Evolutionary conservation across 2,329 filamentous ascomycete species (phyloP), one percentile per base, ranked within the genome.

Genomic region (Colletotrichum scovillei): DNA sequence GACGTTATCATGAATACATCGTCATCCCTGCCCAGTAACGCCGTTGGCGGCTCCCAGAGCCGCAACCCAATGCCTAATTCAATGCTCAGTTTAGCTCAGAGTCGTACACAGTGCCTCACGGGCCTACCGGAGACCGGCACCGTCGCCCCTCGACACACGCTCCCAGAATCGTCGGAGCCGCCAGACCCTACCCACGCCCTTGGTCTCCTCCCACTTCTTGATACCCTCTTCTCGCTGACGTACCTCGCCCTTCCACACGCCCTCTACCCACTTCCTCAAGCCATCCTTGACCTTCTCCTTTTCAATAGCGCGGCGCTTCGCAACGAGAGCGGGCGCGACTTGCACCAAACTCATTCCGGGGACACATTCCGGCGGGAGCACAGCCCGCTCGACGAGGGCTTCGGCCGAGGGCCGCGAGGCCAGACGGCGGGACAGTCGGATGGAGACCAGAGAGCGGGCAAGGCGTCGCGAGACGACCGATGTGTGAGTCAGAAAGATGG

Each of bases 101-200:
- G 24, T 56, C 68, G 12, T 64, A 35, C 30, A 58, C 16, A 53
- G 30, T 14, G 28, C 22, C 14, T 49, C 16, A 12, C 55, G 3
- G 19, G 58, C 69, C 69, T 74, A 74, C 69, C 63, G 57, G 42
- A 59, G 57, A 35, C 63, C 55, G n/a, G 30, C 42, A 8, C 68
- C 75, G 58, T 85, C 84, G 2, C 85, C 86, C 19, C 81, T 81
- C 1, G 86, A 85, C 42, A 93, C 84, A 26, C 86, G 85, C 81
- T 94, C 92, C 91, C 92, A 94, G 78, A 92, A 93, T 73, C 86
- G 85, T 77, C 88, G 88, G 69, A 94, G 79, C 26, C 88, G 86
- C 86, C 91, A 90, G 7, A 93, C 91, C 55, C 88, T 83, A 3
- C 89, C 88, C 0, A 90, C 81, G 0, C 89, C 88, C 0, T 83